These are phyloP conservation scores for Hygrocybe punicea DNA, from an alignment of 768 basidiomycete genomes.

Conservation along the genomic window DNA sequence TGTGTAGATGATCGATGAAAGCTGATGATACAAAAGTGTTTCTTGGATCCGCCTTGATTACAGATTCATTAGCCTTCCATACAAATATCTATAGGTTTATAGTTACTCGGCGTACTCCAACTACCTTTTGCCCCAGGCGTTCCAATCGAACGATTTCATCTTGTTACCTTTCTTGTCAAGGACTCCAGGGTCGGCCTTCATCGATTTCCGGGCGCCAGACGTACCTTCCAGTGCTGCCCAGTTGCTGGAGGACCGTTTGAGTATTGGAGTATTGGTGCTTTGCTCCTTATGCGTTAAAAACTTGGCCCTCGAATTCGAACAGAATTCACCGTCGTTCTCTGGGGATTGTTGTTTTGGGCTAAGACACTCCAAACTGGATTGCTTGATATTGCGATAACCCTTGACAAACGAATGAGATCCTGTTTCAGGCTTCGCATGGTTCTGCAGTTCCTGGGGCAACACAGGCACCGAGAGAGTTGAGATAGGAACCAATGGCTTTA, in stretches of 20 bases:
- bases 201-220: neutral
- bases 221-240: neutral
- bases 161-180: neutral
- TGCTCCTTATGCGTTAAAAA: too few species aligned
- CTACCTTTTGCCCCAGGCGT: constrained; percentile 15
- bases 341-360: neutral
- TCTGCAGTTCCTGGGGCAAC: neutral
- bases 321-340: too few species aligned
- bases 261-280: neutral
- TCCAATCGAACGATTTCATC: constrained; percentile 16
- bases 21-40: too few species aligned
- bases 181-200: neutral
- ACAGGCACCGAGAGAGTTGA: neutral
- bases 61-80: too few species aligned
- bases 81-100: too few species aligned
- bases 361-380: neutral
- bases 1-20: too few species aligned
- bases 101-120: too few species aligned
- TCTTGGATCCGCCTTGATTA: too few species aligned
- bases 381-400: neutral
- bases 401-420: neutral
- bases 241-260: neutral
- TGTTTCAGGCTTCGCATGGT: neutral
- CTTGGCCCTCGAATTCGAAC: too few species aligned
- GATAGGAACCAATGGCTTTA: neutral